A percentile compares a stretch with the other conserved stretches of the same genome.
Conservation (phyloP, 2,329 filamentous ascomycete species). For the Talaromyces sp. region DNA sequence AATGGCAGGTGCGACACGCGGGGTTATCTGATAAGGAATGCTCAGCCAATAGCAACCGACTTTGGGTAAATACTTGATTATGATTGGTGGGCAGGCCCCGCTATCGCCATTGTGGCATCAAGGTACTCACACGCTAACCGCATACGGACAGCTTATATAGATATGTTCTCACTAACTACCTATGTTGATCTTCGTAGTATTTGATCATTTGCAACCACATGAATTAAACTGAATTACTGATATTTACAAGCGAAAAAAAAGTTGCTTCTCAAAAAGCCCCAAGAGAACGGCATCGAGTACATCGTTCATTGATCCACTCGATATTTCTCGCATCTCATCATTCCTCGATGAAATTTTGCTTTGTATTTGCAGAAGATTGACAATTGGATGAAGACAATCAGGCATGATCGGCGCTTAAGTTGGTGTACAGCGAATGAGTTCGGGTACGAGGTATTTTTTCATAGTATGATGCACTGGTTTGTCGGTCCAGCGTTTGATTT, state of each 20-base stretch:
- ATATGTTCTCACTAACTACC: not conserved
- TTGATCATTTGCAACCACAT: not conserved
- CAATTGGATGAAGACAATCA: not conserved
- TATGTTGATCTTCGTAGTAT: not conserved
- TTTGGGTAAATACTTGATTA: rapidly evolving
- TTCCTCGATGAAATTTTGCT: not conserved
- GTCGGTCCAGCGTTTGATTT: not conserved
- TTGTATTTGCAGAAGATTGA: not conserved
- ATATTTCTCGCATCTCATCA: not conserved
- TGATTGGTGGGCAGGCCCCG: not conserved
- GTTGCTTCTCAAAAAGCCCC: not conserved
- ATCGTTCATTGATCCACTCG: not conserved
- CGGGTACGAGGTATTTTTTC: not conserved
- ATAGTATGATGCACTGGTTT: not conserved
- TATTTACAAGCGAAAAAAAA: not conserved
- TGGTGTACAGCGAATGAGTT: not conserved
- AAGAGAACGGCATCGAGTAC: not conserved
- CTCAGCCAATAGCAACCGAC: not conserved
- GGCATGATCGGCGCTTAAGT: not conserved
- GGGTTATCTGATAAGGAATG: not conserved
- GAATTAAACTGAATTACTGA: not conserved
- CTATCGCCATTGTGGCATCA: not conserved
- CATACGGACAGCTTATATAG: not conserved
- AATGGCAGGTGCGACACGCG: not conserved
- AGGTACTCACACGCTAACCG: not conserved